Conservation (phyloP, 257 asterid species). For the Nicotiana undulata region DNA sequence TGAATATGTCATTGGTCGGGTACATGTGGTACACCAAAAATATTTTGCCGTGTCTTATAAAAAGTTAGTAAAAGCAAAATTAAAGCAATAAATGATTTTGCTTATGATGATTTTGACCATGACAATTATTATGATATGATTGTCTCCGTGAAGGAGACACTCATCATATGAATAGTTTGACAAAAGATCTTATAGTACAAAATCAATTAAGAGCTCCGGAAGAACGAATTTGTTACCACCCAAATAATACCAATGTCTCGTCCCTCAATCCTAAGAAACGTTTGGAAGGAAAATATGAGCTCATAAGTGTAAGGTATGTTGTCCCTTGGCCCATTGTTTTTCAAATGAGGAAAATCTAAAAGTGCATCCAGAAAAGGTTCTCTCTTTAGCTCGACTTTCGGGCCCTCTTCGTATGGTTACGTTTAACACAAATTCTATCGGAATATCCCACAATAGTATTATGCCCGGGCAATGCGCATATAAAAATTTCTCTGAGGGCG, state of each 20-base stretch:
- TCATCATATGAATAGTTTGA: no score
- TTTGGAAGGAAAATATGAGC: slow-evolving; percentile 48
- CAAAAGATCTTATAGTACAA: no score
- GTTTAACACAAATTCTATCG: slow-evolving; percentile 57
- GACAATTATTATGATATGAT: no score
- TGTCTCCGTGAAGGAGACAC: no score
- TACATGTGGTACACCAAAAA: no score
- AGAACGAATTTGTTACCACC: no score
- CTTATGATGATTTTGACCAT: no score
- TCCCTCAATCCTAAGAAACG: slow-evolving; percentile 40
- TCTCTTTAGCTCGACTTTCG: slow-evolving; percentile 15
- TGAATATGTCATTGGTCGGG: no score
- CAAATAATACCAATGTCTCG: slow-evolving; percentile 46
- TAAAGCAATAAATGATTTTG: no score
- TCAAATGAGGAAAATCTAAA: slow-evolving; percentile 73
- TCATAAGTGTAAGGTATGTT: slow-evolving; percentile 35
- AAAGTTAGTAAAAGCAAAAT: no score
- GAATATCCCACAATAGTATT: slow-evolving; percentile 36
- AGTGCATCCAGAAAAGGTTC: slow-evolving; percentile 61
- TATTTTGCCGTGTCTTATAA: no score
- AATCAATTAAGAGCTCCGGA: no score
- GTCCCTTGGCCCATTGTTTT: slow-evolving; percentile 44
- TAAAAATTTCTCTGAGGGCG: slow-evolving; percentile 66
- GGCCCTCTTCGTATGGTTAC: slow-evolving; percentile 38
- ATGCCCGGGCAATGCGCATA: slow-evolving; percentile 68